A percentile compares a stretch with the other conserved stretches of the same genome.
Conservation (phyloP, 2,329 filamentous ascomycete species). For the Ophiognomonia clavigignenti-juglandacearum region DNA sequence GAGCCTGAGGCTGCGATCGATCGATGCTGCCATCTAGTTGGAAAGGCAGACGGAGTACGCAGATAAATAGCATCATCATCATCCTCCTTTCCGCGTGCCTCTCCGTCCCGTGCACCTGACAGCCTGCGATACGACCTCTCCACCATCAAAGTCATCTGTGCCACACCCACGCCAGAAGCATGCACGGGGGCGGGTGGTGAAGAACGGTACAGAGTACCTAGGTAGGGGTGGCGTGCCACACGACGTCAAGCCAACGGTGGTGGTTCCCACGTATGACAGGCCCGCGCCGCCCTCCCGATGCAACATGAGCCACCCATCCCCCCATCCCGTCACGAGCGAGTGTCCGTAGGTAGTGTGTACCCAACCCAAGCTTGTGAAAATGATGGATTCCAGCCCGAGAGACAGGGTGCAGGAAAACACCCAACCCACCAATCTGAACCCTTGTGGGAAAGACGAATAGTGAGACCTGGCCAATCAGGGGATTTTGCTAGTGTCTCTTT, state of each 20-base stretch:
- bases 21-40: too few species aligned
- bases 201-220: too few species aligned
- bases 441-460: not conserved
- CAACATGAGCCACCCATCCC: conserved; percentile 7
- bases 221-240: too few species aligned
- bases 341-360: not conserved
- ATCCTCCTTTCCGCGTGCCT: too few species aligned
- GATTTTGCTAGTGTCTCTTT: not conserved
- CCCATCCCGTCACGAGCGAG: not conserved
- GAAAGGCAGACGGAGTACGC: too few species aligned
- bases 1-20: too few species aligned
- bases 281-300: conserved; percentile 13
- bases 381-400: too few species aligned
- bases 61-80: too few species aligned
- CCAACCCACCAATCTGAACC: not conserved
- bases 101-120: too few species aligned
- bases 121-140: not conserved
- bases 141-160: conserved; percentile 8
- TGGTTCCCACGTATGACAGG: conserved; percentile 9
- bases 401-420: not conserved
- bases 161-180: not conserved
- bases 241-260: not conserved
- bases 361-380: not conserved
- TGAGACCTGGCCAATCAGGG: not conserved
- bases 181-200: too few species aligned